Conservation (phyloP, 495 filamentous ascomycete species). For the Aspergillus campestris region DNA sequence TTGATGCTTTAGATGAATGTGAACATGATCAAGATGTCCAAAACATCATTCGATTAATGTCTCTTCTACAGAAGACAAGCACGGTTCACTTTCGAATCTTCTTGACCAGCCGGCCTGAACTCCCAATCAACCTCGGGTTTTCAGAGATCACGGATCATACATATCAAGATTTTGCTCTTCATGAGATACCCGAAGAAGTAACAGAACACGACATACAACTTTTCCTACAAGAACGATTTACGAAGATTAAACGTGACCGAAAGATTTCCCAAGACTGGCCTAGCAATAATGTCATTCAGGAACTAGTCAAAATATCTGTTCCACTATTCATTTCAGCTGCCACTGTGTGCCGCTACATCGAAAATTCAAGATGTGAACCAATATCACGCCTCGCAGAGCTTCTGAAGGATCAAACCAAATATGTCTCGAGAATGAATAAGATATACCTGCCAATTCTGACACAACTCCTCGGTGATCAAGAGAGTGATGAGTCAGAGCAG, state of each 20-base stretch:
- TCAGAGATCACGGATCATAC: not conserved
- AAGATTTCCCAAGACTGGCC: conserved; percentile 26
- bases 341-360: conserved; percentile 19
- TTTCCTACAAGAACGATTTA: conserved; percentile 13
- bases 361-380: conserved; percentile 11
- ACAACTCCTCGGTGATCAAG: conserved; percentile 4
- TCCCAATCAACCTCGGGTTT: too few relatives aligned
- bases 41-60: too few relatives aligned
- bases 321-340: conserved; percentile 26
- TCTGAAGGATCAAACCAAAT: conserved; percentile 9
- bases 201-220: conserved; percentile 19
- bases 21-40: too few relatives aligned
- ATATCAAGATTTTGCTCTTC: conserved; percentile 15
- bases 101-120: too few relatives aligned
- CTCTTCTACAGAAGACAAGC: too few relatives aligned
- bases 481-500: not conserved
- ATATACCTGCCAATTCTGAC: conserved; percentile 13
- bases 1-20: too few relatives aligned
- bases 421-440: conserved; percentile 6
- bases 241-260: conserved; percentile 5
- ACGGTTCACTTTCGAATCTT: too few relatives aligned
- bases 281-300: conserved; percentile 5
- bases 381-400: conserved; percentile 7
- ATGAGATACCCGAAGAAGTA: conserved; percentile 4
- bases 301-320: conserved; percentile 9